Percentiles rank a stretch among this genome's conserved stretches.
phyloP scores from a whole-genome alignment of 2,329 filamentous ascomycete genomes.

The Cordyceps cateniannulata region DNA sequence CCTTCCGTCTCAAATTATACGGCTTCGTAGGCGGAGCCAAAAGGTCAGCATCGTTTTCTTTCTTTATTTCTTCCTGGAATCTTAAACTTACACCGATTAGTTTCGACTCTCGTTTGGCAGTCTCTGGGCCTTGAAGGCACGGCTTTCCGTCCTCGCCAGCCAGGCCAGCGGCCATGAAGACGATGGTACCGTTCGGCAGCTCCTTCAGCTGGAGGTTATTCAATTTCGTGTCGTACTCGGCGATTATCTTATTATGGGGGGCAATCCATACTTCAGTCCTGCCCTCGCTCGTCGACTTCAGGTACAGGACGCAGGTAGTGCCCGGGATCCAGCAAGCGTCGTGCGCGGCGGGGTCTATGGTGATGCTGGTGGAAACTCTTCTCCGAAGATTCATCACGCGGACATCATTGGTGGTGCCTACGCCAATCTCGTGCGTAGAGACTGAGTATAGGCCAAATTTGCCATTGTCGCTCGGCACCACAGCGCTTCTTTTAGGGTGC shows the following conservation, averaged over 20 bases:
- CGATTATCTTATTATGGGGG: conserved; percentile 17
- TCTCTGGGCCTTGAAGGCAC: no score
- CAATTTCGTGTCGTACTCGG: conserved; percentile 27
- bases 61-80: no score
- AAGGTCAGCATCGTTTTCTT: no score
- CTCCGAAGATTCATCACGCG: conserved; percentile 27
- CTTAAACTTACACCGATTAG: no score
- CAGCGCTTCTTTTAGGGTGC: conserved; percentile 25
- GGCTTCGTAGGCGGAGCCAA: no score
- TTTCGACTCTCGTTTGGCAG: no score
- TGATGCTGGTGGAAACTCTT: conserved; percentile 20
- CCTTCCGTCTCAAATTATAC: no score
- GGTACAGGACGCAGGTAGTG: conserved; percentile 25
- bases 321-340: conserved; percentile 32
- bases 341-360: conserved; percentile 23
- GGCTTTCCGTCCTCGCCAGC: conserved; percentile 26
- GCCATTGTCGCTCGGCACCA: conserved; percentile 34
- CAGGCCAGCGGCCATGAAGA: conserved; percentile 29
- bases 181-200: conserved; percentile 28
- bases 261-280: conserved; percentile 26
- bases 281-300: conserved; percentile 24
- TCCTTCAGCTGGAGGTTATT: conserved; percentile 26
- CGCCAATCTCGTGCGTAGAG: conserved; percentile 29
- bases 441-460: conserved; percentile 35
- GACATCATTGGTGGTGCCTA: conserved; percentile 25